Conservation (phyloP, 192 early-diverging fungal genomes). For the Helicostylum pulchrum region DNA sequence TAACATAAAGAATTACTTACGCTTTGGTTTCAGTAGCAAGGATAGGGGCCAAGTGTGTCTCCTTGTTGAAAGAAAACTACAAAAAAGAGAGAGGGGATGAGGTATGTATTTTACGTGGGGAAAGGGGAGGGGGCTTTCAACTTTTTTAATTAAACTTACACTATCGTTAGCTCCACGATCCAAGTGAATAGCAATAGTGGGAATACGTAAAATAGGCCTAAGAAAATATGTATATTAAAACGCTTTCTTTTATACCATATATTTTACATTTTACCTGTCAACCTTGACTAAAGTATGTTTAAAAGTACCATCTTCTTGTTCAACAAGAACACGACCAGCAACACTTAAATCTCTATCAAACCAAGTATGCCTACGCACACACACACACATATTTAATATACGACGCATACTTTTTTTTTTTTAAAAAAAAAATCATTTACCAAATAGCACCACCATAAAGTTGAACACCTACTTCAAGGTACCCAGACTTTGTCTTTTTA, state of each 20-base stretch:
- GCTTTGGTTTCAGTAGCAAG: constrained; percentile 69
- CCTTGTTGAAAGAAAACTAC: constrained; percentile 91
- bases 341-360: constrained; percentile 97
- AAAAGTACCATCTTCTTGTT: constrained; percentile 64
- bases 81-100: background rate
- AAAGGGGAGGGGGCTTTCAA: background rate
- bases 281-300: constrained; percentile 76
- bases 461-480: constrained; percentile 89
- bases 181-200: constrained; percentile 95
- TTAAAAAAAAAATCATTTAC: constrained; percentile 25
- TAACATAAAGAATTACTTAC: constrained; percentile 23
- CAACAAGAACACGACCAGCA: constrained; percentile 90
- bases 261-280: constrained; percentile 43
- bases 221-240: background rate
- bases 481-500: constrained; percentile 82
- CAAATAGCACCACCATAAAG: constrained; percentile 96
- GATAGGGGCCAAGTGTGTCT: constrained; percentile 88
- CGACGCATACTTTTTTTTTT: background rate
- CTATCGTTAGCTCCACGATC: constrained; percentile 74
- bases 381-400: background rate
- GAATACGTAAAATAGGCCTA: constrained; percentile 90
- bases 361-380: constrained; percentile 83
- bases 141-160: constrained; percentile 9
- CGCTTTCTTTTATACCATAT: background rate
- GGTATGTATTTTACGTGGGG: background rate